Conservation (phyloP, 2,329 filamentous ascomycete genomes). For the Leptographium radiaticola region DNA sequence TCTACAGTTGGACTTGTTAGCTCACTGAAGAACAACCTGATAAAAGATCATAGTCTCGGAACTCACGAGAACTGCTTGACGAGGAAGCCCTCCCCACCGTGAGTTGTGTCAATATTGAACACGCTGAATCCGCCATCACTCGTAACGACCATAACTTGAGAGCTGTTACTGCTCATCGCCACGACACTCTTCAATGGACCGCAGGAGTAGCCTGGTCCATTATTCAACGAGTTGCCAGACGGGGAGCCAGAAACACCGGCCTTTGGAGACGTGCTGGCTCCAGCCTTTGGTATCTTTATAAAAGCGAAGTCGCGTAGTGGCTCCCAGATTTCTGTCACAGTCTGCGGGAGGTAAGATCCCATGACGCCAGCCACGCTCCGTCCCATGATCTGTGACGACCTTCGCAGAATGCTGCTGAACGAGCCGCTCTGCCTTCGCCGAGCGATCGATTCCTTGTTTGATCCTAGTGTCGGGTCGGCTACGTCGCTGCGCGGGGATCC, state of each 20-base stretch:
- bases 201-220: conserved; percentile 10
- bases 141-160: conserved; percentile 96
- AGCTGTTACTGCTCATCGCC: conserved; percentile 87
- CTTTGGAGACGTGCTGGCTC: conserved; percentile 17
- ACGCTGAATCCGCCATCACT: conserved; percentile 92
- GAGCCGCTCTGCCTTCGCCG: conserved; percentile 53
- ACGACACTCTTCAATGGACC: conserved; percentile 77
- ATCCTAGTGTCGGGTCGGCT: conserved; percentile 22
- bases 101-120: conserved; percentile 89
- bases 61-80: conserved; percentile 88
- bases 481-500: conserved; percentile 35
- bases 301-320: conserved; percentile 90
- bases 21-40: not conserved
- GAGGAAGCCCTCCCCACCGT: conserved; percentile 82
- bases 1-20: conserved; percentile 18
- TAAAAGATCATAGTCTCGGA: not conserved
- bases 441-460: conserved; percentile 13
- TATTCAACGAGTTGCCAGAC: conserved; percentile 9
- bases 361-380: conserved; percentile 80
- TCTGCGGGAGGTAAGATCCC: conserved; percentile 82
- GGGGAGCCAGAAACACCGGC: not conserved
- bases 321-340: conserved; percentile 97
- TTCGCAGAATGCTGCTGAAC: conserved; percentile 79
- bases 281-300: conserved; percentile 70
- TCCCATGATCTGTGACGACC: conserved; percentile 87